Base-by-base conservation (phyloP, 78 protist genomes). In the Planoprotostelium fungivorum region DNA sequence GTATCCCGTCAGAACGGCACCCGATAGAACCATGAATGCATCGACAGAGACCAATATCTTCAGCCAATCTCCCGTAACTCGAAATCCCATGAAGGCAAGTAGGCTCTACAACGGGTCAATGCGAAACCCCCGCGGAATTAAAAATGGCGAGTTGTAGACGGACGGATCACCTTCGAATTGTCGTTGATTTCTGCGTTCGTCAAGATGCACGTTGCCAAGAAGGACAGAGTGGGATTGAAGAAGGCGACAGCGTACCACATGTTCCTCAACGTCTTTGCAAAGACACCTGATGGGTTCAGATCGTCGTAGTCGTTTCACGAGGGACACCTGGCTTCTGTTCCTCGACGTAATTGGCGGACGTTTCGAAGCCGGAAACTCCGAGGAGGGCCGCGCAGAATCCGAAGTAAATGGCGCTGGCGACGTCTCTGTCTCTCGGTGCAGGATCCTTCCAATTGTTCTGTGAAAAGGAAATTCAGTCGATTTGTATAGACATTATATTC, bases 351-450 rank as follows among this genome's bases (percentile, higher is more conserved):
- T 97, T 97, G 23, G 97, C 95, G 5, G 97, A 93, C 0, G 96
- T 96, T 86, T 97, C 98, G 37, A 95, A 97, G 34, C 98, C 98
- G 1, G 96, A 90, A 16, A 97, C 96, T 28, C 98, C 98, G 38
- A 97, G 91, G 94, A 97, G 87, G 0, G 95, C 98, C 0, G 97
- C 95, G 35, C 95, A 93, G 87, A 97, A 95, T n/a, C 98, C 98
- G 87, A 92, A 94, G 89, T 83, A 91, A 1, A 97, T 89, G 35
- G 91, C 89, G 25, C 51, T 29, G 16, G 92, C 92, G 51, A 93
- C 51, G 83, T 93, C n/a, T n/a, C n/a, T 87, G 87, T 84, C 37
- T 10, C 87, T 38, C n/a, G 84, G 36, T 1, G 88, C 36, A 29
- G 90, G 88, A 1, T 36, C 34, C 29, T 23, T 34, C 88, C 84